Base-by-base conservation (phyloP, 1,284 basidiomycete genomes). In the Pyrrhoderma noxium region DNA sequence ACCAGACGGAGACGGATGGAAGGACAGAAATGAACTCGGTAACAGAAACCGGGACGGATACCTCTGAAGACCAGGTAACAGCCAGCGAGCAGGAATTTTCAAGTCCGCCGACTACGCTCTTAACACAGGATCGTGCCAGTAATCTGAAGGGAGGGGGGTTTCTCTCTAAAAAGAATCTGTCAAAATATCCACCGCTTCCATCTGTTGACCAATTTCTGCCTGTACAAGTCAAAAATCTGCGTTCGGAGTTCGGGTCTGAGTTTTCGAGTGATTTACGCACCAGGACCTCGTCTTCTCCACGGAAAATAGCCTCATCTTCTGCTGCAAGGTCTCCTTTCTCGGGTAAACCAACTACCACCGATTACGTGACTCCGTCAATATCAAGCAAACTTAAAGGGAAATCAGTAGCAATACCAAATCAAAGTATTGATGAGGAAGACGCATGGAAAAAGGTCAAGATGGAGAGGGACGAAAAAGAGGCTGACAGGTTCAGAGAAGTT, bases 381-480 rank as follows among this genome's bases (percentile, higher is more conserved):
- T 31, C 27, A 31, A 31, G 11, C 27, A 31, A 31, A 31, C 27
- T 34, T n/a, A 23, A 35, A 21, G 21, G n/a, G 13, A 52, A 21
- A 18, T 35, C 11, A 8, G 3, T 19, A n/a, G 39, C 39, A 36
- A 19, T 13, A 8, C 36, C 41, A 14, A 47, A 50, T 43, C 27
- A 38, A 14, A 46, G 42, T 21, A 18, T 49, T 13, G 37, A 85
- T 58, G 77, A 82, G 59, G 77, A 84, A 52, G 83, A 86, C 53
- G 81, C 83, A 0, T 90, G 86, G 83, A 79, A 79, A 56, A 83
- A 82, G 55, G 80, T 89, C 41, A 74, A 74, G 60, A 77, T 82
- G 70, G 72, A 75, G 43, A 75, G 78, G 56, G 80, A 87, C 58
- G 80, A 88, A 60, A 71, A 76, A 59, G 76, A 78, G 37, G 87